Evolutionary conservation across 2,329 filamentous ascomycete genomes (phyloP).

Genomic region (Fusarium oxysporum): DNA sequence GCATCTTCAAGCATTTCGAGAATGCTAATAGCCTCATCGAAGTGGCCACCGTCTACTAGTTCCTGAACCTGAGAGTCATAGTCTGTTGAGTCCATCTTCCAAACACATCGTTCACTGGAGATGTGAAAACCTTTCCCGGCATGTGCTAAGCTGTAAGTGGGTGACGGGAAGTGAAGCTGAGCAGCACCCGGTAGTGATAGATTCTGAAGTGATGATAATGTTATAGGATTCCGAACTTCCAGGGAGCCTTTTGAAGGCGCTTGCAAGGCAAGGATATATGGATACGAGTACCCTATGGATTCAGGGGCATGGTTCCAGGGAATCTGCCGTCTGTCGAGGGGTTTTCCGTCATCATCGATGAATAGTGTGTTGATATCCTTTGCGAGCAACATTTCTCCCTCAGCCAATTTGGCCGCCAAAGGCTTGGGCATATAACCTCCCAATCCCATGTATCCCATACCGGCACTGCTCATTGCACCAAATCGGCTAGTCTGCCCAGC

Average conservation of each 20-base stretch:
- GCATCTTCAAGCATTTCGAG: conserved; percentile 93
- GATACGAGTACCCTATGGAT: conserved; percentile 94
- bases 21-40: conserved; percentile 93
- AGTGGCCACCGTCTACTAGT: conserved; percentile 76
- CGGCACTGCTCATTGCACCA: conserved; percentile 82
- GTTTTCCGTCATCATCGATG: conserved; percentile 84
- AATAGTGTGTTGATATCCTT: conserved; percentile 98
- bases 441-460: conserved; percentile 97
- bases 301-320: conserved; percentile 92
- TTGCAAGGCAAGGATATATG: conserved; percentile 90
- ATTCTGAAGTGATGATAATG: conserved; percentile 87
- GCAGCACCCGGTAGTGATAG: conserved; percentile 84
- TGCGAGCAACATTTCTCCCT: conserved; percentile 90
- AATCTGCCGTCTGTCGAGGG: conserved; percentile 86
- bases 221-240: conserved; percentile 93
- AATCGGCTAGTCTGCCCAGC: conserved; percentile 77
- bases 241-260: conserved; percentile 84
- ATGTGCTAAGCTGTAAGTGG: conserved; percentile 93
- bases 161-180: conserved; percentile 90
- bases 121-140: conserved; percentile 96
- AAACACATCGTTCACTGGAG: conserved; percentile 88
- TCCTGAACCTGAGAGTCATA: conserved; percentile 92
- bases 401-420: conserved; percentile 82
- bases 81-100: conserved; percentile 94
- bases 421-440: conserved; percentile 93